Evolutionary conservation across 176 grass and related monocot genomes (phyloP), one percentile per base, ranked within the genome.

Genomic region (Paspalum notatum): DNA sequence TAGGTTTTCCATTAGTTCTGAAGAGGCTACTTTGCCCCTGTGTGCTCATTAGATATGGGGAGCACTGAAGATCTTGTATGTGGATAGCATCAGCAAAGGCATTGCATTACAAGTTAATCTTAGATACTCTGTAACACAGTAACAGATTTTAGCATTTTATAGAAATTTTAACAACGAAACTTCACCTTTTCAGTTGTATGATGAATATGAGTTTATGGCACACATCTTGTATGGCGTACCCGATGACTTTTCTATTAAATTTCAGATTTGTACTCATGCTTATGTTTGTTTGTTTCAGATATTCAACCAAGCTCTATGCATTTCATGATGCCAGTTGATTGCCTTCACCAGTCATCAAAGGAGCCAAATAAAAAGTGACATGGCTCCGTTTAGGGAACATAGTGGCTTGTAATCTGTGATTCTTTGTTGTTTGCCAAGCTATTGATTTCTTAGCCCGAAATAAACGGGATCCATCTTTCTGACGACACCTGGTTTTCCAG

Each of bases 221-320:
- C 20, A 22, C 2, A 15, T 48, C 56, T 71, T 43, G 18, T 41
- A 49, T 65, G 37, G 38, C 27, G 13, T 18, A 56, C 26, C 0
- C 21, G 9, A 49, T 63, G 24, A 8, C 40, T 47, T 81, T 22
- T 70, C 25, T 39, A 8, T 49, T 40, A 72, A 38, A 17, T 56
- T 8, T 49, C 24, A 41, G 42, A 27, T 51, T 40, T 76, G 44
- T 62, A 58, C n/a, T 65, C 32, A 77, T 37, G 32, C 52, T 40
- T 51, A 24, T 51, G 20, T 62, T 64, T 16, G 24, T 37, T 81
- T 72, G n/a, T 85, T 64, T 77, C 87, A 85, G 82, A 64, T 85
- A 11, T 57, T 85, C 26, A 57, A 81, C 41, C 7, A 71, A 71
- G 42, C 37, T 71, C 39, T 39, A 0, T 62, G 37, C 56, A 26